These are phyloP conservation scores for Ophiosphaerella narmari DNA, from an alignment of 2,329 filamentous ascomycete genomes.

Conservation along the genomic window DNA sequence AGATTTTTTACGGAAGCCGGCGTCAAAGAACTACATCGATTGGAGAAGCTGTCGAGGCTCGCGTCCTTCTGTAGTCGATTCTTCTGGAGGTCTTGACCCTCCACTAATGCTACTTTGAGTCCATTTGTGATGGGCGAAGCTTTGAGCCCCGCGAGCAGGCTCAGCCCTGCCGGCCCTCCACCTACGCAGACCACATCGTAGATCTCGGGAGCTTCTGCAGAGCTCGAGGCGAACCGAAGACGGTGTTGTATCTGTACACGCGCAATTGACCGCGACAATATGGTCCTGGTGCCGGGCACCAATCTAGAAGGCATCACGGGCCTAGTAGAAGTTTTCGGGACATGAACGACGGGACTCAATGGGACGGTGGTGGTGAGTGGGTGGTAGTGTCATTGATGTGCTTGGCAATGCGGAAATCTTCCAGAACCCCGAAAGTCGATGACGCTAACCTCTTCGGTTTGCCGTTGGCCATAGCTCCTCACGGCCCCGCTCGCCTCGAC, in stretches of 20 bases:
- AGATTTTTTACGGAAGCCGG: constrained; percentile 85
- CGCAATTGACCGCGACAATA: constrained; percentile 15
- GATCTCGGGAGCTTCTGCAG: constrained; percentile 63
- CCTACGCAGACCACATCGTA: constrained; percentile 94
- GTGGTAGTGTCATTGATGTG: constrained; percentile 33
- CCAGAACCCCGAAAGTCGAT: constrained; percentile 2
- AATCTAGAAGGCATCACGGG: constrained; percentile 43
- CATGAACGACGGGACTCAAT: constrained; percentile 24
- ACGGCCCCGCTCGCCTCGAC: constrained; percentile 1
- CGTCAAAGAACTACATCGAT: constrained; percentile 93
- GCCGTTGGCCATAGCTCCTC: constrained; percentile 1
- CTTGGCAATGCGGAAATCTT: constrained; percentile 23
- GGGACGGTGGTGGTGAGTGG: constrained; percentile 9
- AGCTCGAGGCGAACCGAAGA: constrained; percentile 40
- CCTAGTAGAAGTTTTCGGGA: constrained; percentile 13
- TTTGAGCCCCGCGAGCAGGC: constrained; percentile 54
- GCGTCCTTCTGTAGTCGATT: constrained; percentile 67
- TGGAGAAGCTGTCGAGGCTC: constrained; percentile 75
- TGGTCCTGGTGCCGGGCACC: constrained; percentile 19
- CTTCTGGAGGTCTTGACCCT: constrained; percentile 81
- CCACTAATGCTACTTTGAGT: constrained; percentile 85
- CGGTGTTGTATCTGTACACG: constrained; percentile 20
- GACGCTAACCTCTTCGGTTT: neutral
- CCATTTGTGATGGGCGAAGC: constrained; percentile 74
- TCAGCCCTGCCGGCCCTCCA: constrained; percentile 86